A percentile compares a stretch with the other conserved stretches of the same genome.
Conservation (phyloP, 169 alveolate genomes). For the Cryptosporidium sp. region DNA sequence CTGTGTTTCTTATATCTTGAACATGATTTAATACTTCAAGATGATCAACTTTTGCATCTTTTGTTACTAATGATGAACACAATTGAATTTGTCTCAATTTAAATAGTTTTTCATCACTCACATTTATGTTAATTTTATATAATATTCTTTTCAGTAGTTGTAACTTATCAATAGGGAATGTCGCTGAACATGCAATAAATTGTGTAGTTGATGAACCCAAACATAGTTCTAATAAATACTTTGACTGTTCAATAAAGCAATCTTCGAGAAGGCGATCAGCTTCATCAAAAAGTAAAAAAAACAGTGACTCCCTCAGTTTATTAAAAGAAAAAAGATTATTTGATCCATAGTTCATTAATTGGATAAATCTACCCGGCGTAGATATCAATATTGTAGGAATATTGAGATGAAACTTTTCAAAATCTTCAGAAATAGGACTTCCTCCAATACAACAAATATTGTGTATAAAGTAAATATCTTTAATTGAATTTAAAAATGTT, state of each 20-base stretch:
- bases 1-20: background rate
- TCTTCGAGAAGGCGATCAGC: constrained; percentile 78
- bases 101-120: background rate
- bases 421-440: constrained; percentile 42
- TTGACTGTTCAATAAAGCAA: constrained; percentile 67
- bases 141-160: constrained; percentile 12
- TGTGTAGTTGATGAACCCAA: constrained; percentile 36
- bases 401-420: background rate
- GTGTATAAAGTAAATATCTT: background rate
- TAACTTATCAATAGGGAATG: constrained; percentile 74
- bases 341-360: constrained; percentile 2
- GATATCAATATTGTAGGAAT: constrained; percentile 9
- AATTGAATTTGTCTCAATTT: constrained; percentile 57
- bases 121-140: background rate
- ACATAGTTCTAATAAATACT: constrained; percentile 1
- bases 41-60: background rate
- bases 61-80: constrained; percentile 35
- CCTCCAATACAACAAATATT: constrained; percentile 64
- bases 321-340: constrained; percentile 1
- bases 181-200: constrained; percentile 78
- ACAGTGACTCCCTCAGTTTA: constrained; percentile 13
- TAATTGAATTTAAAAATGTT: constrained; percentile 5
- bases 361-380: constrained; percentile 70
- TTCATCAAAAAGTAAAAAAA: constrained; percentile 75
- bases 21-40: background rate